Evolutionary conservation across 2,329 filamentous ascomycete genomes (phyloP), one percentile per base, ranked within the genome.

Genomic region (Penicillium frequentans): DNA sequence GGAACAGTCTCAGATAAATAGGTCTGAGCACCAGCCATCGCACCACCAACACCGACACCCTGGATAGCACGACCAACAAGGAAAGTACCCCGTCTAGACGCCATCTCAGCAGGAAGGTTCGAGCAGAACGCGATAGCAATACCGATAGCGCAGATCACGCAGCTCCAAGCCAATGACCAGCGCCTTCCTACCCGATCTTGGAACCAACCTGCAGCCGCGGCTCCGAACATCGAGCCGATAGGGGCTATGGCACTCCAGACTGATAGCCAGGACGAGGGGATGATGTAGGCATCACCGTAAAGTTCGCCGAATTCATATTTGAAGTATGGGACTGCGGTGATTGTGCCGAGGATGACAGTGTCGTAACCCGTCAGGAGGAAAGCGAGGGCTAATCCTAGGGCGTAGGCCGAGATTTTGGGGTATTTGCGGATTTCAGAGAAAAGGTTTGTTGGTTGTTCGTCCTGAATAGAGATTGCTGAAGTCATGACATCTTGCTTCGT

Each of bases 1-100:
- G 81, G 80, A 1, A 79, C 66, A n/a, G 81, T 77, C 59, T 83
- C 81, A 14, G 80, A 82, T 61, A 82, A 75, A 68, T 82, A 82
- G 0, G 80, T 82, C 56, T 78, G 72, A 4, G 73, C 71, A 8
- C 74, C 73, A 37, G 74, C 70, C 67, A 77, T 77, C 52, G 80
- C 70, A 47, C 78, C 73, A 13, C 81, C 80, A 37, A 81, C 75
- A 1, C 77, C 71, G 47, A 75, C 65, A 9, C 81, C 79, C 54
- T 81, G 77, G 19, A 80, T 64, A n/a, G 78, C 69, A 56, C 81
- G 80, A 37, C 76, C 80, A 1, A 73, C 70, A 4, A 81, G 71
- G 62, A 82, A 81, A 10, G 77, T 62, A 27, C 68, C 66, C 5
- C 77, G 69, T 16, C 75, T 72, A 9, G 58, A 55, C 29, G 66